phyloP scores from a whole-genome alignment of 2,329 filamentous ascomycete genomes.

The Aspergillus pseudoterreus region DNA sequence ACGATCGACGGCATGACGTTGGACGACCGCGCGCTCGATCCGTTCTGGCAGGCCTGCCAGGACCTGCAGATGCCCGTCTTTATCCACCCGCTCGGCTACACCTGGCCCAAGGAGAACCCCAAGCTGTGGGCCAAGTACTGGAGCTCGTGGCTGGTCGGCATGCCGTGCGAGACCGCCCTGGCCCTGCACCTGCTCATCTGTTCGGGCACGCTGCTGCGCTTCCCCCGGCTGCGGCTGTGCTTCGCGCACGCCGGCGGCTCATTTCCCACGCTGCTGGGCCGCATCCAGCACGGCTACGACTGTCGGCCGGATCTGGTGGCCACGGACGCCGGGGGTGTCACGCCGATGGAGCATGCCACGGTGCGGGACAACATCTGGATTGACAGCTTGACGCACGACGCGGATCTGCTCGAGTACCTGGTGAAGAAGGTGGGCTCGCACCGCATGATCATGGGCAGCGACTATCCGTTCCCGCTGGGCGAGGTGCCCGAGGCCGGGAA shows the following conservation, averaged over 20 bases:
- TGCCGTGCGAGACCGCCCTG: slow-evolving; percentile 17
- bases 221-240: slow-evolving; percentile 13
- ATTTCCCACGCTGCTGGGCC: slow-evolving; percentile 13
- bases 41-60: slow-evolving; percentile 16
- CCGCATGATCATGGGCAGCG: slow-evolving; percentile 18
- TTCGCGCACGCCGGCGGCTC: slow-evolving; percentile 17
- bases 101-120: slow-evolving; percentile 15
- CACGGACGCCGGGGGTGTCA: slow-evolving; percentile 5
- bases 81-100: slow-evolving; percentile 19
- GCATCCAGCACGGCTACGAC: slow-evolving; percentile 17
- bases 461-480: slow-evolving; percentile 20
- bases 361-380: slow-evolving; percentile 11
- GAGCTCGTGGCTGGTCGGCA: slow-evolving; percentile 17
- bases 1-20: slow-evolving; percentile 10
- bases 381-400: slow-evolving; percentile 16
- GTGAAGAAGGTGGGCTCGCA: slow-evolving; percentile 18
- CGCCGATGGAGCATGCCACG: slow-evolving; percentile 8
- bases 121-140: slow-evolving; percentile 16
- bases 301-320: slow-evolving; percentile 12
- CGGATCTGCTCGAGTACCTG: slow-evolving; percentile 14
- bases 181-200: slow-evolving; percentile 13
- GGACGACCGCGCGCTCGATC: slow-evolving; percentile 11
- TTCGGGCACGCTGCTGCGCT: slow-evolving; percentile 12
- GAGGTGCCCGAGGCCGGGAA: slow-evolving; percentile 17
- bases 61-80: slow-evolving; percentile 16